Evolutionary conservation across 257 asterid species (phyloP).

Genomic region (Nicotiana sylvestris): DNA sequence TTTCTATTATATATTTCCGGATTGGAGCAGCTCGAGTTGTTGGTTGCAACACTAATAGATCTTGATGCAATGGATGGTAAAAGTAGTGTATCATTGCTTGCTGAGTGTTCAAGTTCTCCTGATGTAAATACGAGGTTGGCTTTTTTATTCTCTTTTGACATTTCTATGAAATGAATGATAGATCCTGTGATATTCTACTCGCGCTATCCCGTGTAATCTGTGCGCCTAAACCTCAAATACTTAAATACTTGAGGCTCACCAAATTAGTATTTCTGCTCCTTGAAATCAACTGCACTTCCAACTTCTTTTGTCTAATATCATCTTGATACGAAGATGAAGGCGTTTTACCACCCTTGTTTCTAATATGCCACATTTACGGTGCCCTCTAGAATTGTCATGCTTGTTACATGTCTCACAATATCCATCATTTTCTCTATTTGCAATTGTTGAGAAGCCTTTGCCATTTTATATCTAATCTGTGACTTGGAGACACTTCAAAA

Average conservation of each 20-base stretch:
- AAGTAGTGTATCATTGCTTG: constrained; percentile 74
- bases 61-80: constrained; percentile 98
- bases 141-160: not conserved
- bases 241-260: not conserved
- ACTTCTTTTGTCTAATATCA: not conserved
- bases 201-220: not conserved
- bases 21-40: constrained; percentile 69
- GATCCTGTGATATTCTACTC: not conserved
- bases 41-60: constrained; percentile 83
- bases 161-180: not conserved
- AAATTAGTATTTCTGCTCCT: not conserved
- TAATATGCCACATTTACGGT: not conserved
- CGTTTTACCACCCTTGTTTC: not conserved
- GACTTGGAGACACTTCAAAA: not conserved
- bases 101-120: constrained; percentile 92
- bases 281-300: not conserved
- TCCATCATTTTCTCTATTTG: not conserved
- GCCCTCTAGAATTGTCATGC: not conserved
- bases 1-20: constrained; percentile 9
- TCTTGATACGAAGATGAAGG: not conserved
- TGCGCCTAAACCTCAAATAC: not conserved
- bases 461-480: not conserved
- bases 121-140: constrained; percentile 81
- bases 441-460: not conserved
- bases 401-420: not conserved